Percentiles rank a stretch among this genome's conserved stretches.
Conservation (phyloP, 495 filamentous ascomycete species). For the Penicillium coffeae region DNA sequence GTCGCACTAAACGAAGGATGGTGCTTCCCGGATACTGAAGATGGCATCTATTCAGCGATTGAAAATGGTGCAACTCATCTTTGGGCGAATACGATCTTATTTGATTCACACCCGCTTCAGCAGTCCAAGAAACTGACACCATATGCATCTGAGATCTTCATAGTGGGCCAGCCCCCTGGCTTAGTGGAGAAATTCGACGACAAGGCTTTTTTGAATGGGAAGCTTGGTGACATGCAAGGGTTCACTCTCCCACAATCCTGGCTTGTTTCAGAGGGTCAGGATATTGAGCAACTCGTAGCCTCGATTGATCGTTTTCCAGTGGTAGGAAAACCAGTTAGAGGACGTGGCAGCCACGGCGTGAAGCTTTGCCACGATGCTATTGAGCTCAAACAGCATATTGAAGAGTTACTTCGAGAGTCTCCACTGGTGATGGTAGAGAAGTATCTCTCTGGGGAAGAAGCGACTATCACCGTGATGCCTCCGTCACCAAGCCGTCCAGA, state of each 20-base stretch:
- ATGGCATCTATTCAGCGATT: conserved; percentile 24
- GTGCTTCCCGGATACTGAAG: conserved; percentile 33
- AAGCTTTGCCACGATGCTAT: conserved; percentile 23
- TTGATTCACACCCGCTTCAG: conserved; percentile 30
- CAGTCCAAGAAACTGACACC: conserved; percentile 13
- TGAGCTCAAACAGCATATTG: conserved; percentile 21
- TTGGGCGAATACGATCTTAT: conserved; percentile 37
- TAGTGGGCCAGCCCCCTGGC: conserved; percentile 30
- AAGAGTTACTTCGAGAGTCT: conserved; percentile 21
- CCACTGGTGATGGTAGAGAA: conserved; percentile 29
- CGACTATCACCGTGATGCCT: conserved; percentile 37
- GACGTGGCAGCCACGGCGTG: conserved; percentile 26
- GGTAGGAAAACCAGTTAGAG: conserved; percentile 28
- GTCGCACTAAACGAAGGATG: conserved; percentile 21
- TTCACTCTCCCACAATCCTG: conserved; percentile 18
- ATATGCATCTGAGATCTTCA: conserved; percentile 13
- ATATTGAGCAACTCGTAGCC: conserved; percentile 3
- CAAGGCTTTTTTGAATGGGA: conserved; percentile 31
- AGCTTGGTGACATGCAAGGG: conserved; percentile 14
- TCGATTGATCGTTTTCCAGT: conserved; percentile 19
- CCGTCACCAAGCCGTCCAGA: conserved; percentile 9
- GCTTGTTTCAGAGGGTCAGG: conserved; percentile 10
- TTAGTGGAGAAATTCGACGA: conserved; percentile 35
- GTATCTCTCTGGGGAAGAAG: conserved; percentile 35
- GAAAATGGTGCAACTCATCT: conserved; percentile 29